Conservation (phyloP, 768 basidiomycete genomes). For the Fomitopsis serialis region DNA sequence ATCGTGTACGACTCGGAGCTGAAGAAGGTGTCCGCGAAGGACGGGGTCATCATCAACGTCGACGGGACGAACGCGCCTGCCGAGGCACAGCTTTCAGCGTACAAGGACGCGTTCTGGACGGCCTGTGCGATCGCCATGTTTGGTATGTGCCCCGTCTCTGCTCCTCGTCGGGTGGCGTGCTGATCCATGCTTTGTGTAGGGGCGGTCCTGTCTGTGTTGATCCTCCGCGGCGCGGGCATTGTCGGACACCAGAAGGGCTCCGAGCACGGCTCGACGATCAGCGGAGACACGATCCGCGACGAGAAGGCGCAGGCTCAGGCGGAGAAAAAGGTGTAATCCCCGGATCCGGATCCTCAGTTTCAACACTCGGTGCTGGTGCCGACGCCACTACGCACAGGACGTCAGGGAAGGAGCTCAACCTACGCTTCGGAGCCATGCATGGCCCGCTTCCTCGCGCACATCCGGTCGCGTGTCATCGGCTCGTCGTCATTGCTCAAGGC, state of each 20-base stretch:
- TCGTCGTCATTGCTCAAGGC: no score
- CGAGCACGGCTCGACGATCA: background rate
- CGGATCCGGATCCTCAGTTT: background rate
- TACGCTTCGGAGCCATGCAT: no score
- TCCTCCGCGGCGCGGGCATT: conserved; percentile 36
- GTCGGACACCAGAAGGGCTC: conserved; percentile 26
- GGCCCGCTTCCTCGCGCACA: no score
- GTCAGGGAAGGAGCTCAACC: background rate
- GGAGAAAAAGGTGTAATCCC: background rate
- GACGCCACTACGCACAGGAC: background rate
- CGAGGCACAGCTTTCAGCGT: conserved; percentile 43
- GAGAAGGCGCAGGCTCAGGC: background rate
- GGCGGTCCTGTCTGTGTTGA: conserved; percentile 28
- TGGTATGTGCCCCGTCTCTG: conserved; percentile 32
- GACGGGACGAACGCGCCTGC: conserved; percentile 25
- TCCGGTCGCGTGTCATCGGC: no score
- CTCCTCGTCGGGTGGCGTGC: background rate
- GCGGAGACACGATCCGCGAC: conserved; percentile 3
- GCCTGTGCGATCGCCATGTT: conserved; percentile 55
- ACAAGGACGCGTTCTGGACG: conserved; percentile 62
- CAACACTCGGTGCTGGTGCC: background rate
- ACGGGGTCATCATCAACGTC: conserved; percentile 27
- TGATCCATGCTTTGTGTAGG: conserved; percentile 13
- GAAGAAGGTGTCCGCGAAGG: conserved; percentile 21
- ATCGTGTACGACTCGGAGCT: conserved; percentile 63